phyloP scores from a whole-genome alignment of 2,329 filamentous ascomycete genomes.

The Neonectria punicea region DNA sequence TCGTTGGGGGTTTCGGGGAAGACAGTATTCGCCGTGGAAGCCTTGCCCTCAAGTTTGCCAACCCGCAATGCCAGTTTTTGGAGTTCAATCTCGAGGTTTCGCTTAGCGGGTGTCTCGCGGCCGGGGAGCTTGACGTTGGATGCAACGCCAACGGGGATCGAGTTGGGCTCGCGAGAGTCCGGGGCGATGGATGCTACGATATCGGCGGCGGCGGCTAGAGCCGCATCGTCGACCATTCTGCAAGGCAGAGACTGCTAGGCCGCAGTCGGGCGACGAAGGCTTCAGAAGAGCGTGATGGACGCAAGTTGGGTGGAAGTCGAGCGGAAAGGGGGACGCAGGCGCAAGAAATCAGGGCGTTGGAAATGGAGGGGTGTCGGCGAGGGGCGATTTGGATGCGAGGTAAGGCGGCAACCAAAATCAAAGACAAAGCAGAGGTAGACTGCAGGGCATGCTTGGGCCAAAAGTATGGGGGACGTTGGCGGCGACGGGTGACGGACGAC shows the following conservation, averaged over 20 bases:
- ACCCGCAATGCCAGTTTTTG: constrained; percentile 81
- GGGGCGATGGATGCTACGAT: constrained; percentile 64
- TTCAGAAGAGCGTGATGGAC: constrained; percentile 19
- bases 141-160: constrained; percentile 54
- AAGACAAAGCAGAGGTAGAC: constrained; percentile 9
- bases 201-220: constrained; percentile 63
- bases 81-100: constrained; percentile 83
- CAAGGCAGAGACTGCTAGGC: constrained; percentile 39
- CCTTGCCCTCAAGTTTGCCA: constrained; percentile 83
- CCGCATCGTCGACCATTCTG: constrained; percentile 65
- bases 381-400: constrained; percentile 10
- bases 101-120: constrained; percentile 78
- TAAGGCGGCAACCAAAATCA: constrained; percentile 18
- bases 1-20: constrained; percentile 88
- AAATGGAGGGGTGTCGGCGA: constrained; percentile 2
- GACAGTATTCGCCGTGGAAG: constrained; percentile 67
- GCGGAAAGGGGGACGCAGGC: constrained; percentile 1
- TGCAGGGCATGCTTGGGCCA: constrained; percentile 22
- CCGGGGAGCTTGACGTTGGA: constrained; percentile 79
- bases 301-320: constrained; percentile 4
- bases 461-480: constrained; percentile 11
- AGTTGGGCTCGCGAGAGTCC: constrained; percentile 52
- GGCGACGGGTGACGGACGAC: background rate
- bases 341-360: constrained; percentile 2
- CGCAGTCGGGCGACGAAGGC: constrained; percentile 41